These are phyloP conservation scores for Lenwebbia sp. DNA, from an alignment of 345 rosid genomes.

Conservation along the genomic window DNA sequence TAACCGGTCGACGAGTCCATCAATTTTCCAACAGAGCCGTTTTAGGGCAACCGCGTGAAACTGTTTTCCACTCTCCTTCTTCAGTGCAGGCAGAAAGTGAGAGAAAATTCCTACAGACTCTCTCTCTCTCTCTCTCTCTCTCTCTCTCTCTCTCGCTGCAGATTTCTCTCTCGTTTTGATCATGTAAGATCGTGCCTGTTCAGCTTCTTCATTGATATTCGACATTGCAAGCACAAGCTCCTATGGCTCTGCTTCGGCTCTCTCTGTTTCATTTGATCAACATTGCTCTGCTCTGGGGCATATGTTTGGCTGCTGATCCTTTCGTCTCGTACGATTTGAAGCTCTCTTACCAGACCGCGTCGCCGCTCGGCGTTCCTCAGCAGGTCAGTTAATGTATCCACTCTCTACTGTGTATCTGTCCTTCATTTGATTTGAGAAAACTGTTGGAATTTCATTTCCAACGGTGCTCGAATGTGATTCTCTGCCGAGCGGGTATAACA, in stretches of 20 bases:
- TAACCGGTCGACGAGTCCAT: background rate
- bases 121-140: background rate
- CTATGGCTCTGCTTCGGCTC: constrained; percentile 5
- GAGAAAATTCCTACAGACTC: background rate
- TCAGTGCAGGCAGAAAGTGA: background rate
- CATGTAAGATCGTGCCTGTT: background rate
- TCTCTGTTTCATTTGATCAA: constrained; percentile 12
- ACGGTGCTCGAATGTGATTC: background rate
- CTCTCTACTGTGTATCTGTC: background rate
- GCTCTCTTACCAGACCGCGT: constrained; percentile 55
- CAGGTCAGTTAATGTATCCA: constrained; percentile 29
- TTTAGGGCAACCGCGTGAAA: background rate
- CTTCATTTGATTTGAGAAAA: background rate
- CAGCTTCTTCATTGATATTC: background rate
- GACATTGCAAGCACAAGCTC: background rate
- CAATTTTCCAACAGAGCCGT: background rate
- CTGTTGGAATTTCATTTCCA: background rate
- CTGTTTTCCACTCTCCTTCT: background rate
- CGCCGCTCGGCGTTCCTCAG: constrained; percentile 87
- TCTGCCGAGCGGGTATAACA: background rate
- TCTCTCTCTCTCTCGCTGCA: background rate
- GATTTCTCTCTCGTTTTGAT: background rate
- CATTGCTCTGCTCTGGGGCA: constrained; percentile 29
- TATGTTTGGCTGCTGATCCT: constrained; percentile 58
- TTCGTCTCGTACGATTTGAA: constrained; percentile 35